Evolutionary conservation across 495 filamentous ascomycete species (phyloP).

Genomic region (Hypoxylon lenormandii): DNA sequence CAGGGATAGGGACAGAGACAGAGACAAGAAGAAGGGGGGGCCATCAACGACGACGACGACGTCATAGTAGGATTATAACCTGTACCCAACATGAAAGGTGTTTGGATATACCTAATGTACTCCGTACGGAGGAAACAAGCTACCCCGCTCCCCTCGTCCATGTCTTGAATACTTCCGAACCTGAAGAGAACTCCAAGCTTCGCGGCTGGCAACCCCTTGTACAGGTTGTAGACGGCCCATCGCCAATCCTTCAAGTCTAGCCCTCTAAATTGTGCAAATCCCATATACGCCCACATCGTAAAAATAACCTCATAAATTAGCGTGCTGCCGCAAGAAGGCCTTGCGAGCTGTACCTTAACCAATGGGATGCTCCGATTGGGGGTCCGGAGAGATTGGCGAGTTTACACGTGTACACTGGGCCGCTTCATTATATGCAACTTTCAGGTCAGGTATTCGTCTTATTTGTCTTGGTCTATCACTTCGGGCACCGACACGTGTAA

Average conservation of each 20-base stretch:
- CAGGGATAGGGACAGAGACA: not conserved
- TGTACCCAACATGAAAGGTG: not conserved
- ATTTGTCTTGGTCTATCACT: slow-evolving; percentile 26
- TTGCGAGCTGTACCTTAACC: not conserved
- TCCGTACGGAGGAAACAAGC: not conserved
- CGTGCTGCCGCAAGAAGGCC: slow-evolving; percentile 30
- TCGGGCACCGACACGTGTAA: slow-evolving; percentile 45
- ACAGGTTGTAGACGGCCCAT: not conserved
- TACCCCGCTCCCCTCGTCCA: slow-evolving; percentile 19
- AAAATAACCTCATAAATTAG: slow-evolving; percentile 31
- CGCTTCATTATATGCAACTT: slow-evolving; percentile 25
- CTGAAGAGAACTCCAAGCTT: slow-evolving; percentile 11
- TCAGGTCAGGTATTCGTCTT: slow-evolving; percentile 16
- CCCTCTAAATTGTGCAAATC: slow-evolving; percentile 6
- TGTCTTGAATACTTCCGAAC: not conserved
- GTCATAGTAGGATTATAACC: slow-evolving; percentile 16
- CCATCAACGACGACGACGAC: slow-evolving; percentile 8
- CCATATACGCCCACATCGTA: slow-evolving; percentile 15
- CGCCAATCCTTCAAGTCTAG: slow-evolving; percentile 28
- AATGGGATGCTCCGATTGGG: slow-evolving; percentile 14
- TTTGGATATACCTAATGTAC: not conserved
- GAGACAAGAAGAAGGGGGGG: too few relatives aligned
- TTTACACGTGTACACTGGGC: slow-evolving; percentile 41
- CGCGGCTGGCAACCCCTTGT: slow-evolving; percentile 2
- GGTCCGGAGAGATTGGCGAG: slow-evolving; percentile 39